Conservation (phyloP, 257 asterid genomes). For the Solanum bulbocastanum region DNA sequence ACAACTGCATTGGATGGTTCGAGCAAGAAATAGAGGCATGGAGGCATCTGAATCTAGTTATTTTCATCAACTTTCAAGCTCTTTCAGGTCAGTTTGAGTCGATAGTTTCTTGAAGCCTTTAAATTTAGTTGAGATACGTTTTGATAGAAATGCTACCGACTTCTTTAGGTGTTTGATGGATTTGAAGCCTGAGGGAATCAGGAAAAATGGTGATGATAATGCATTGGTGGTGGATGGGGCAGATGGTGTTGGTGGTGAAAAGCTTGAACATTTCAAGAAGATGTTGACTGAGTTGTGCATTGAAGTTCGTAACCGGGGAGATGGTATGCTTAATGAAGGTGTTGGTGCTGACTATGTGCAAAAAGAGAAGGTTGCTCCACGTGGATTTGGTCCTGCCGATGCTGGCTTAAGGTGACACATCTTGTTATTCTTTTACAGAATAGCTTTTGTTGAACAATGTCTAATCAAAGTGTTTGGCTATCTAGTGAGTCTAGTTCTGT, state of each 20-base stretch:
- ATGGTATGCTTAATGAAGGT: slow-evolving; percentile 76
- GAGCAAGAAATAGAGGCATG: slow-evolving; percentile 56
- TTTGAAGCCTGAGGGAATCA: slow-evolving; percentile 41
- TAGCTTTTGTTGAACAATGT: background rate
- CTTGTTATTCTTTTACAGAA: slow-evolving; percentile 3
- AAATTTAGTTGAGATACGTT: background rate
- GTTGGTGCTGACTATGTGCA: slow-evolving; percentile 98
- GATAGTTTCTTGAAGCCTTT: background rate
- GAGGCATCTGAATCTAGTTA: slow-evolving; percentile 63
- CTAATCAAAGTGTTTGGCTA: background rate
- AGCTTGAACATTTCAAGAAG: slow-evolving; percentile 51
- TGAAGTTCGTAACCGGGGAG: slow-evolving; percentile 75
- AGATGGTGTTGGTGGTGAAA: slow-evolving; percentile 92
- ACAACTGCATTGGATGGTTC: slow-evolving; percentile 97
- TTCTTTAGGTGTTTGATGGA: slow-evolving; percentile 59
- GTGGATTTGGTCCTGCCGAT: slow-evolving; percentile 59
- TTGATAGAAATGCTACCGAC: background rate
- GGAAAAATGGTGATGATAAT: slow-evolving; percentile 16
- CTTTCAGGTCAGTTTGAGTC: slow-evolving; percentile 51
- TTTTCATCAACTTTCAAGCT: slow-evolving; percentile 51
- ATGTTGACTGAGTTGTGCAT: slow-evolving; percentile 34
- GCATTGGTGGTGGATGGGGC: slow-evolving; percentile 81
- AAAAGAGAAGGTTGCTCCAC: slow-evolving; percentile 85
- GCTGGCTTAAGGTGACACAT: slow-evolving; percentile 52
- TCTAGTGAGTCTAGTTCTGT: background rate